Evolutionary conservation across 352 stramenopile species (phyloP).

Genomic region (Globisporangium cederbergense): DNA sequence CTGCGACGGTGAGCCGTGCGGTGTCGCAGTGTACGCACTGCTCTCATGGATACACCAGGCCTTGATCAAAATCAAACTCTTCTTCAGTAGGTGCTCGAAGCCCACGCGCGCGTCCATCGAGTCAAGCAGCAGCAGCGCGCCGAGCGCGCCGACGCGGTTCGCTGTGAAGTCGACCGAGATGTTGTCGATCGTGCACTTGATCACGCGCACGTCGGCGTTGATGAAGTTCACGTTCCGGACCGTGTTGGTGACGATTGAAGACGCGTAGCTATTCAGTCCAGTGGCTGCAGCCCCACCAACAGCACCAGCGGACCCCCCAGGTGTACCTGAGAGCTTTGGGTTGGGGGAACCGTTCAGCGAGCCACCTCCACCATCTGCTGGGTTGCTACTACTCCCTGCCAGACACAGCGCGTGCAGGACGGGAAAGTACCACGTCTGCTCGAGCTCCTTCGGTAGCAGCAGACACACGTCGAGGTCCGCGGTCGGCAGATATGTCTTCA

Average conservation of each 20-base stretch:
- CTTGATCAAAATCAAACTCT: conserved; percentile 87
- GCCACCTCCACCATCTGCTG: conserved; percentile 4
- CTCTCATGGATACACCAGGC: conserved; percentile 89
- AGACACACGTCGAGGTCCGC: conserved; percentile 85
- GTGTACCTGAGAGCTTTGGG: conserved; percentile 2
- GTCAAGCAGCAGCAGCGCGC: conserved; percentile 80
- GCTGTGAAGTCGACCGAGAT: conserved; percentile 86
- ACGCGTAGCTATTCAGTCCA: not conserved
- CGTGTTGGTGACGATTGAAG: conserved; percentile 26
- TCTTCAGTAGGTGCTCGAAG: conserved; percentile 84
- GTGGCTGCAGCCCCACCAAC: not conserved
- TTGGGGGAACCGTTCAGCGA: conserved; percentile 24
- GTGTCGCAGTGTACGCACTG: conserved; percentile 40
- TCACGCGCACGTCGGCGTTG: conserved; percentile 83
- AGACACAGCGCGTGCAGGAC: conserved; percentile 84
- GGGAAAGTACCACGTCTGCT: conserved; percentile 81
- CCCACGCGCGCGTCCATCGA: conserved; percentile 76
- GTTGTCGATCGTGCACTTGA: conserved; percentile 92
- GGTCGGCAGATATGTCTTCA: conserved; percentile 89
- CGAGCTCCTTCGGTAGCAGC: conserved; percentile 73
- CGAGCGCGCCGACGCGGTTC: conserved; percentile 80
- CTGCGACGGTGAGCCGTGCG: conserved; percentile 9
- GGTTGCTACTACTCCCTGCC: conserved; percentile 33
- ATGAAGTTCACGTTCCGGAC: conserved; percentile 90
- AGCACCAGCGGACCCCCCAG: not conserved